Conservation (phyloP, 2,329 filamentous ascomycete genomes). For the Fusarium neocosmosporiellum region DNA sequence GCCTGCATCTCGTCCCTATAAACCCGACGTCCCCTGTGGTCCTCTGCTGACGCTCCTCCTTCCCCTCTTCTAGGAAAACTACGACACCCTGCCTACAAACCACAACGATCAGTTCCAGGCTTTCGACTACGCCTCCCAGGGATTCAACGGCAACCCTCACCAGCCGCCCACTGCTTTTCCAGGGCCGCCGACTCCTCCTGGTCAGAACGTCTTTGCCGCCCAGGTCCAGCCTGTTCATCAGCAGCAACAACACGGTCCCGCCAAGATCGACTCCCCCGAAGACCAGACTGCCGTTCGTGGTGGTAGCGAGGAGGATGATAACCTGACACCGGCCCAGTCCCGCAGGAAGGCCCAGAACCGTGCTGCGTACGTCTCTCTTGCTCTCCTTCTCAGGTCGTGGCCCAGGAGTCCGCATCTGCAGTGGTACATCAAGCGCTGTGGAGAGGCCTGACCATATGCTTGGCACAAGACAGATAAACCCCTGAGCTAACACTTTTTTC, state of each 20-base stretch:
- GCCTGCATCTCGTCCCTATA: slow-evolving; percentile 29
- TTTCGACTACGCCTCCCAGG: slow-evolving; percentile 54
- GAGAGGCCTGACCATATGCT: neutral
- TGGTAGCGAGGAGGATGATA: slow-evolving; percentile 67
- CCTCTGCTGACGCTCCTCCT: slow-evolving; percentile 24
- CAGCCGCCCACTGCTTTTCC: slow-evolving; percentile 51
- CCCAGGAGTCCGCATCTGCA: neutral
- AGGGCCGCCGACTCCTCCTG: slow-evolving; percentile 65
- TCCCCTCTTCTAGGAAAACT: slow-evolving; percentile 57
- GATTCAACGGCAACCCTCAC: slow-evolving; percentile 53
- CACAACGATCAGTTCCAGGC: slow-evolving; percentile 59
- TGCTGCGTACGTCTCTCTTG: slow-evolving; percentile 63
- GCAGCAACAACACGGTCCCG: slow-evolving; percentile 35
- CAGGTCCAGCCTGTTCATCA: slow-evolving; percentile 41
- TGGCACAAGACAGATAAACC: neutral
- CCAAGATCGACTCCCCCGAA: slow-evolving; percentile 44
- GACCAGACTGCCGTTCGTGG: slow-evolving; percentile 47
- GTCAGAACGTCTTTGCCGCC: slow-evolving; percentile 48
- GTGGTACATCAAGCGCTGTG: neutral
- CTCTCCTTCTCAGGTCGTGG: neutral
- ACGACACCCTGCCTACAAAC: slow-evolving; percentile 56
- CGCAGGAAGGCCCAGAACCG: slow-evolving; percentile 71
- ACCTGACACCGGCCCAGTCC: slow-evolving; percentile 67
- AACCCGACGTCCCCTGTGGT: slow-evolving; percentile 4
- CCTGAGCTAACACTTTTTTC: slow-evolving; percentile 25